Evolutionary conservation across 805 yeast species (phyloP), one percentile per base, ranked within the genome.

Genomic region (Yarrowia hollandica): DNA sequence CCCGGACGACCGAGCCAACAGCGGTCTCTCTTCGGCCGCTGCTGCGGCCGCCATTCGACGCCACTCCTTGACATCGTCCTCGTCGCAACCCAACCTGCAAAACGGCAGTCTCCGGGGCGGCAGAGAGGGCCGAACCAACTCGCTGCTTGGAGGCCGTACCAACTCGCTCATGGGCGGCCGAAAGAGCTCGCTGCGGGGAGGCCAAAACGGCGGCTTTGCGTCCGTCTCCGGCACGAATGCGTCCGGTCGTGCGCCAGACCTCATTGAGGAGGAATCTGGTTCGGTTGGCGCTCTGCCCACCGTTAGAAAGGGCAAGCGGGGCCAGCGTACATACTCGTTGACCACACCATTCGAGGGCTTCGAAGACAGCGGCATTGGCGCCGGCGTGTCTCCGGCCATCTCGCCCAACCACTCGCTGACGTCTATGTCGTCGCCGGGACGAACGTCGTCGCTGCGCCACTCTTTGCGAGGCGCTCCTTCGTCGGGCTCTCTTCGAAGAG

Each of bases 11-110:
- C 42, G 58, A 0, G 44, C 58, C n/a, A 52, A 46, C 25, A 52
- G 63, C n/a, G 59, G 55, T 14, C 56, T 68, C 42, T 65, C 69
- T 34, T 64, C 69, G 23, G 67, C 68, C 3, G 74, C 74, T 2
- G 75, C 75, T 0, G 74, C 75, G 4, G 68, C 73, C 42, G 74
- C 75, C 18, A 57, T 71, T 15, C 63, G 70, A 19, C 62, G 73
- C 18, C 74, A 71, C 63, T 31, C 62, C 59, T 37, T 48, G 34
- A 38, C 52, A 19, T 22, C 41, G 28, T 15, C 60, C 39, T 30
- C 50, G 28, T 18, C 15, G 7, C 54, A 35, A 22, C 48, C 48
- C 38, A 39, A 30, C 39, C 11, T 18, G 35, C 37, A 38, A 26
- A 57, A 50, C 48, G 50, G 48, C 54, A 25, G 33, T 12, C 15